A percentile compares a stretch with the other conserved stretches of the same genome.
These are phyloP conservation scores for Heimioporus punctisporus DNA, from an alignment of 1,284 basidiomycete genomes.

Conservation along the genomic window DNA sequence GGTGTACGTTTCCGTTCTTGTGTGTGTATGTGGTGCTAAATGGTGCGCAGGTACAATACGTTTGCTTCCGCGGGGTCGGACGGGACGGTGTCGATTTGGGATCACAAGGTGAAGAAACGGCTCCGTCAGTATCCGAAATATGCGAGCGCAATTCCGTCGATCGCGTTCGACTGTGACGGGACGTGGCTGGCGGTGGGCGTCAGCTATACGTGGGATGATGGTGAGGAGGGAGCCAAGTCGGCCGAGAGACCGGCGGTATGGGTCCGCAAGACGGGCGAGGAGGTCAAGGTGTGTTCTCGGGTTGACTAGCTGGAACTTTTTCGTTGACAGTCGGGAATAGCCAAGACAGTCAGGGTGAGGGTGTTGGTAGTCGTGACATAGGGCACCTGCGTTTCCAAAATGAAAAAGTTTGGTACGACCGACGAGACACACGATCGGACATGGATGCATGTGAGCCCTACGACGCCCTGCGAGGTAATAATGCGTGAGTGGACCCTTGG, in stretches of 20 bases:
- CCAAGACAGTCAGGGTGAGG: no score
- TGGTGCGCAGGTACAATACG: slow-evolving; percentile 75
- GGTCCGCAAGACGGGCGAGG: slow-evolving; percentile 53
- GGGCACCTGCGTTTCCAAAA: no score
- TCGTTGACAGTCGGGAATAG: no score
- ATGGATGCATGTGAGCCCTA: no score
- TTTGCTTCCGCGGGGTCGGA: slow-evolving; percentile 96
- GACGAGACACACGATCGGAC: no score
- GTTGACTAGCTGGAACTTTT: no score
- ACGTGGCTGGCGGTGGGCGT: slow-evolving; percentile 80
- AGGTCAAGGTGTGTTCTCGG: slow-evolving; percentile 64
- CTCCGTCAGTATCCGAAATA: slow-evolving; percentile 89
- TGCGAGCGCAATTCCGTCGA: slow-evolving; percentile 66
- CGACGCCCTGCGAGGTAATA: no score
- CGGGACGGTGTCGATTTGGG: slow-evolving; percentile 93
- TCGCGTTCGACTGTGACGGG: slow-evolving; percentile 87
- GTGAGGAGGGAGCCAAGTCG: slow-evolving; percentile 64
- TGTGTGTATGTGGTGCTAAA: no score
- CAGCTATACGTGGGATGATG: slow-evolving; percentile 89
- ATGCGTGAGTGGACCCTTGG: no score
- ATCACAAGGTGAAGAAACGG: slow-evolving; percentile 96
- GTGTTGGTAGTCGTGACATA: no score
- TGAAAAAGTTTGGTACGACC: no score
- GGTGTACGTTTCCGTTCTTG: slow-evolving; percentile 49
- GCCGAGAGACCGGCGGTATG: slow-evolving; percentile 47